Evolutionary conservation across 768 basidiomycete species (phyloP), one percentile per base, ranked within the genome.

Genomic region (Phaeotremella skinneri): DNA sequence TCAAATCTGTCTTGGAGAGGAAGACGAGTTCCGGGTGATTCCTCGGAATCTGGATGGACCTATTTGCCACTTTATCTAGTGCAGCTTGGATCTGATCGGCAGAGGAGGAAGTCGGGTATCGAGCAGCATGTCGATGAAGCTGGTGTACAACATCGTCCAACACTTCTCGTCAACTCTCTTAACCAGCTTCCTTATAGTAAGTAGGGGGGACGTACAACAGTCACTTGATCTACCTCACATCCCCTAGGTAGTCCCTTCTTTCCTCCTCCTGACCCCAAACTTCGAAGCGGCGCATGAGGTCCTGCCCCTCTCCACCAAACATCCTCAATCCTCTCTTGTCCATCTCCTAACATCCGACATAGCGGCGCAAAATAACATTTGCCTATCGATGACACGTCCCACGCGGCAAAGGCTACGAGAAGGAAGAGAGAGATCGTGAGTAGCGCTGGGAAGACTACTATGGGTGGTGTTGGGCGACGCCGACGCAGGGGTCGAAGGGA

Each of bases 61-160:
- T 58, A 11, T 62, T 55, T 14, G 49, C 56, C 16, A 74, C 31
- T 51, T 74, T 74, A 13, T 50, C 30, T 26, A 74, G 58, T 4
- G 68, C 58, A 13, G 41, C 16, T 23, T 55, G 54, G 30, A 72
- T 56, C 21, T 55, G 55, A 26, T 62, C 16, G 5, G 60, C 62
- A 17, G 60, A 58, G 2, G 39, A 48, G 9, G 55, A 39, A 2
- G 73, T 74, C 2, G 73, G 73, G 37, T 59, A 74, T 31, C 73
- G 45, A 37, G 73, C 68, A 9, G 68, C 59, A 54, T 74, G 73
- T 16, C 73, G 51, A 26, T 74, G 73, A 4, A 74, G 65, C 73
- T 74, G 61, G n/a, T 29, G 16, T 32, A 20, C 17, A 32, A 32
- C n/a, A 11, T 39, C 27, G 14, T 14, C 5, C 21, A n/a, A 16